Percentiles rank a stretch among this genome's conserved stretches.
Conservation (phyloP, 306 rosid genomes). For the Cicer judaicum region DNA sequence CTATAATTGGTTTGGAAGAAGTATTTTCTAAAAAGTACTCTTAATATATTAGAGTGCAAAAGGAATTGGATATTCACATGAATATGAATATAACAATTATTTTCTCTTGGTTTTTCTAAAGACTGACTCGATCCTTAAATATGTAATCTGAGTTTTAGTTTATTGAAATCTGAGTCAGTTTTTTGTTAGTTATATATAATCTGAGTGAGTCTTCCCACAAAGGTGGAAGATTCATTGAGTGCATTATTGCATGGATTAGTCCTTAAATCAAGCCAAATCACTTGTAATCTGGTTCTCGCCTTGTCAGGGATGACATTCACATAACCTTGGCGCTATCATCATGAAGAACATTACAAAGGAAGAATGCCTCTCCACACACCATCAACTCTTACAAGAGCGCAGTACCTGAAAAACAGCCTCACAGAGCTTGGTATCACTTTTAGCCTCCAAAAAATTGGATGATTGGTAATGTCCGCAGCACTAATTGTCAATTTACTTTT, state of each 20-base stretch:
- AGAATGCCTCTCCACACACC: background rate
- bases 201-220: too few species aligned
- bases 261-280: background rate
- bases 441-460: slow-evolving; percentile 51
- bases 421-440: slow-evolving; percentile 52
- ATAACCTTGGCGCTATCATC: background rate
- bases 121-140: background rate
- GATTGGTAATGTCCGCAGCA: slow-evolving; percentile 41
- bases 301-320: background rate
- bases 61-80: background rate
- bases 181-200: background rate
- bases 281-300: background rate
- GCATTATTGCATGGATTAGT: background rate
- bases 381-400: background rate
- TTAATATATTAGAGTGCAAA: background rate
- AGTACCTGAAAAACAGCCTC: slow-evolving; percentile 41
- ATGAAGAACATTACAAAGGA: slow-evolving; percentile 17
- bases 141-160: background rate
- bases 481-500: background rate
- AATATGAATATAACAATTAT: background rate
- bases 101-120: background rate
- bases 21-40: too few species aligned
- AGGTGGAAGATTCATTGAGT: background rate
- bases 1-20: too few species aligned
- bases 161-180: background rate